Percentiles rank a stretch among this genome's conserved stretches.
phyloP scores from a whole-genome alignment of 2,329 filamentous ascomycete species.

The Diaporthe caulivora region DNA sequence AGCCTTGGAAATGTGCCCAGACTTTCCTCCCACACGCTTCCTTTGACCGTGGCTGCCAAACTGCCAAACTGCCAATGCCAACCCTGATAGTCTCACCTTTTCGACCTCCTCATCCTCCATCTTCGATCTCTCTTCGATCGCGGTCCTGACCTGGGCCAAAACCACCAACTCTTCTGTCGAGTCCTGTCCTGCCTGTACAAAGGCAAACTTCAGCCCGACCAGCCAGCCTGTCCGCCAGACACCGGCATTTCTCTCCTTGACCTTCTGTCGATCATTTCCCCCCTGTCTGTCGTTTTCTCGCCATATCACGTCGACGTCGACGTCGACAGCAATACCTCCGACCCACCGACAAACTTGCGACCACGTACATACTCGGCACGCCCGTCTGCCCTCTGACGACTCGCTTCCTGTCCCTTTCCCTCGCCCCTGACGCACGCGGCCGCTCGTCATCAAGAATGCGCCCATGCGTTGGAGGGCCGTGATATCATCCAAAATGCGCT shows the following conservation, averaged over 20 bases:
- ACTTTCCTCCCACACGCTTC: slow-evolving; percentile 14
- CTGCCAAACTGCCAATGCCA: background rate
- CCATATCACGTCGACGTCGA: too few relatives aligned
- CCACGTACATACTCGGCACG: background rate
- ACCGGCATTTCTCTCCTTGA: slow-evolving; percentile 34
- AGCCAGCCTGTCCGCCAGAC: background rate
- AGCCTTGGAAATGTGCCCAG: slow-evolving; percentile 9
- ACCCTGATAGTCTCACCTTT: slow-evolving; percentile 5
- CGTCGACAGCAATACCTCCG: background rate
- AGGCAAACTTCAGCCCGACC: background rate
- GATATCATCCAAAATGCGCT: slow-evolving; percentile 48
- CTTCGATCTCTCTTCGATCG: background rate
- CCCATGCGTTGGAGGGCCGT: slow-evolving; percentile 41
- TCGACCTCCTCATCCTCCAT: background rate
- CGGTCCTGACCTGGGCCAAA: background rate
- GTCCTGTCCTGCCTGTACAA: background rate
- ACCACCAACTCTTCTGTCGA: background rate
- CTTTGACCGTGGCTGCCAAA: slow-evolving; percentile 6
- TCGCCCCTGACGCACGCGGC: slow-evolving; percentile 17
- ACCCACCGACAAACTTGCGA: slow-evolving; percentile 14
- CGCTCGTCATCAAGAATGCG: slow-evolving; percentile 34
- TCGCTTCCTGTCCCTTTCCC: background rate
- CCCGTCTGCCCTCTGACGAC: background rate
- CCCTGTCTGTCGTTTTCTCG: slow-evolving; percentile 14
- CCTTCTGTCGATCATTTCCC: slow-evolving; percentile 31